Base-by-base conservation (phyloP, 2,329 filamentous ascomycete genomes). In the Venturia pyrina region DNA sequence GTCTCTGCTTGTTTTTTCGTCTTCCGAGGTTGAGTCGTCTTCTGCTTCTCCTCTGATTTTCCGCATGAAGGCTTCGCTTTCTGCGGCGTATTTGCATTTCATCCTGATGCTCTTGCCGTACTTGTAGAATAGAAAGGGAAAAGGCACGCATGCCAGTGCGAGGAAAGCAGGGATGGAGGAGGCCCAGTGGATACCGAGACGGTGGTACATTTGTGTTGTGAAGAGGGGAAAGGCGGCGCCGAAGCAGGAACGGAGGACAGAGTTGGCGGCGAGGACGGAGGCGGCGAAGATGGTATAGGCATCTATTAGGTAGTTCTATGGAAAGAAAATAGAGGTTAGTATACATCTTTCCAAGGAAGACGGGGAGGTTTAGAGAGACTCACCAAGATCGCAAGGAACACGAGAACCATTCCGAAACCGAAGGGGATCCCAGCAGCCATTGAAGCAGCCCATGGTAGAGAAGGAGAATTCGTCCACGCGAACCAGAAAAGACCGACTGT, bases 201-300 rank as follows among this genome's bases (percentile, higher is more conserved):
- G 67, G 57, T 68, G 68, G 70, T 81, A 82, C 79, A 82, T 90
- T 71, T 90, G 87, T 1, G 80, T 82, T 0, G 89, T 86, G 74
- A 95, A 95, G 1, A 95, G 82, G 0, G 91, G 91, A 79, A 96
- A 95, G 0, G 83, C 87, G 1, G 90, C 89, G 69, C 89, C 91
- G 68, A 87, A 89, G 10, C 92, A 79, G 0, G 89, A 93, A 70
- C 91, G 87, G 46, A 96, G 78, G 72, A 96, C 89, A 0, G 90
- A 89, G 76, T 93, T 91, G 61, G 88, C 89, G 2, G 90, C 89
- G 10, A 93, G 79, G 0, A 87, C 89, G 0, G 87, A 90, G 0
- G 89, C 89, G 0, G 90, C 89, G 68, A 88, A 93, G 70, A 93
- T 88, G 63, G 87, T 87, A 74, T 91, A 82, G 0, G 74, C 73